A percentile compares a stretch with the other conserved stretches of the same genome.
Conservation (phyloP, 192 early-diverging fungal genomes). For the Coemansia sp. region DNA sequence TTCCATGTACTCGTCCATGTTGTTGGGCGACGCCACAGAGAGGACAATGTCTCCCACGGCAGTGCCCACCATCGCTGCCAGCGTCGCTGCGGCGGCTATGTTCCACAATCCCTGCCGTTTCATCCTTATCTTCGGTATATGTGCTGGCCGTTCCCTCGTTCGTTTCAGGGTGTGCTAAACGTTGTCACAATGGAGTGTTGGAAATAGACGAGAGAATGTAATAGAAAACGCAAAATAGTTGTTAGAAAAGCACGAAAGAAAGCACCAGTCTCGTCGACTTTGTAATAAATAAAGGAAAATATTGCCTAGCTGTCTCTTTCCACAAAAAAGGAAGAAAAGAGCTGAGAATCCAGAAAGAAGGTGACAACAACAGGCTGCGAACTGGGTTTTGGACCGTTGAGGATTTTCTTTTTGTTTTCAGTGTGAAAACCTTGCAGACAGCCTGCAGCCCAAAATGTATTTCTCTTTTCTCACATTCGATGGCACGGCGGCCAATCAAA, state of each 20-base stretch:
- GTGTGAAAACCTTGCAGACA: too few relatives aligned
- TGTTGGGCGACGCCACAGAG: conserved; percentile 25
- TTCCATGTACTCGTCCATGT: conserved; percentile 28
- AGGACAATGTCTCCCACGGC: conserved; percentile 40
- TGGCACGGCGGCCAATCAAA: too few relatives aligned
- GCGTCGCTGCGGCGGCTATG: not conserved
- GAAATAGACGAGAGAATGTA: not conserved
- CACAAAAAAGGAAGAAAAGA: not conserved
- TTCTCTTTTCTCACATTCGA: too few relatives aligned
- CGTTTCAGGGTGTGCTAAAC: not conserved
- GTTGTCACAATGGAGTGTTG: not conserved
- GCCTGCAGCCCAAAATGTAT: too few relatives aligned
- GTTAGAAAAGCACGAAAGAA: not conserved
- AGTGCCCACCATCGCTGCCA: conserved; percentile 1
- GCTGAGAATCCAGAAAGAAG: conserved; percentile 8
- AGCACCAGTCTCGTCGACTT: not conserved
- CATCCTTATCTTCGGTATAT: not conserved
- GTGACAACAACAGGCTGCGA: not conserved
- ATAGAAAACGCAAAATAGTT: not conserved
- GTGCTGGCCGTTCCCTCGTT: not conserved
- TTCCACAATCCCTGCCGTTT: conserved; percentile 1
- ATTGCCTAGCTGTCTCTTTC: not conserved
- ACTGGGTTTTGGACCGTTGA: too few relatives aligned
- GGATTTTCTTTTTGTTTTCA: too few relatives aligned
- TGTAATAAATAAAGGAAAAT: not conserved